Conservation (phyloP, 345 rosid species). For the Bruguiera sexangula region DNA sequence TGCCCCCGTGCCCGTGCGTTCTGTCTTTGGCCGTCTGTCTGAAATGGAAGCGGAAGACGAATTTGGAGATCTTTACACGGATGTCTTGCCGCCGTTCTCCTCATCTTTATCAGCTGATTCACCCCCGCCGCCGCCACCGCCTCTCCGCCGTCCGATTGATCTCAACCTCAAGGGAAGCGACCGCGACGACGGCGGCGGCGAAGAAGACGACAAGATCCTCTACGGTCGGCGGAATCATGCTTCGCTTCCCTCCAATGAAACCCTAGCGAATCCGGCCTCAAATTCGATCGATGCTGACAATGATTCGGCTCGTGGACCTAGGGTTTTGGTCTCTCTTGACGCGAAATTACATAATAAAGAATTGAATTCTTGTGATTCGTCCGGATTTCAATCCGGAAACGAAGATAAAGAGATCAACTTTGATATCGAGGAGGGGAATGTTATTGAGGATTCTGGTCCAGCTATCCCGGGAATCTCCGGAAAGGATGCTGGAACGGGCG, state of each 20-base stretch:
- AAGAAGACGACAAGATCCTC: too few species aligned
- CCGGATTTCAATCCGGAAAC: constrained; percentile 8
- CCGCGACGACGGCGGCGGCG: too few species aligned
- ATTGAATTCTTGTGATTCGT: constrained; percentile 10
- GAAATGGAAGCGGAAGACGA: constrained; percentile 95
- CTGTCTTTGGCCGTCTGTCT: constrained; percentile 7
- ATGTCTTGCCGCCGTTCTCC: constrained; percentile 60
- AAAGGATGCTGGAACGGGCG: constrained; percentile 15
- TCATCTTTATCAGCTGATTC: constrained; percentile 27
- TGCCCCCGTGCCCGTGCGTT: not conserved
- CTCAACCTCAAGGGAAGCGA: too few species aligned
- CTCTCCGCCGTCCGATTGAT: too few species aligned
- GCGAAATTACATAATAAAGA: constrained; percentile 18
- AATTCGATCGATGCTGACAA: not conserved
- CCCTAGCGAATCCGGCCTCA: not conserved
- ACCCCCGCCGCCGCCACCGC: constrained; percentile 12
- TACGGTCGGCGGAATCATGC: not conserved
- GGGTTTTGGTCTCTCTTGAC: constrained; percentile 37
- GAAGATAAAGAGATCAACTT: constrained; percentile 48
- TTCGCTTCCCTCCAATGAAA: too few species aligned
- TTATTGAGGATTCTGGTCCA: constrained; percentile 24
- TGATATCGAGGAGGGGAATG: constrained; percentile 73
- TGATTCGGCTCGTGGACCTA: constrained; percentile 34
- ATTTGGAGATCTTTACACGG: constrained; percentile 97
- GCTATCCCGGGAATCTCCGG: constrained; percentile 59